A percentile compares a stretch with the other conserved stretches of the same genome.
Evolutionary conservation across 441 rosid genomes (phyloP).

Genomic region (Cnidoscolus chayamansa): DNA sequence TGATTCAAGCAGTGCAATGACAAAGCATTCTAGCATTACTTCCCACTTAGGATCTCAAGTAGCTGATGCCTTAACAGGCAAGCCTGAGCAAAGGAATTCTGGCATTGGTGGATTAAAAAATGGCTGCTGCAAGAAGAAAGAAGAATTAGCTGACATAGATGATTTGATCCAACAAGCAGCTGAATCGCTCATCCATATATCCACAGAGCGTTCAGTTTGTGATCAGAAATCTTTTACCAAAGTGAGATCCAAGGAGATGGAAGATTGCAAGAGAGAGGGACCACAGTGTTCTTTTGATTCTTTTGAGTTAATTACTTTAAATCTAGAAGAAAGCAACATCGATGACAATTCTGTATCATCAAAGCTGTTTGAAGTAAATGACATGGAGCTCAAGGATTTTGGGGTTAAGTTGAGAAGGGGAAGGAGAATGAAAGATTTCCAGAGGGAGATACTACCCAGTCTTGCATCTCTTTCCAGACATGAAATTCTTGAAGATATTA

Average conservation of each 20-base stretch:
- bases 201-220: constrained; percentile 26
- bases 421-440: constrained; percentile 80
- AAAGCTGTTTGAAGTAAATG: constrained; percentile 40
- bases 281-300: constrained; percentile 53
- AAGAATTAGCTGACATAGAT: constrained; percentile 33
- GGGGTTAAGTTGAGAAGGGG: constrained; percentile 66
- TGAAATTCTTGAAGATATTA: constrained; percentile 71
- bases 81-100: constrained; percentile 28
- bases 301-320: constrained; percentile 51
- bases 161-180: constrained; percentile 51
- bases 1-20: constrained; percentile 37
- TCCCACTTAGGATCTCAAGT: constrained; percentile 26
- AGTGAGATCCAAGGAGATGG: constrained; percentile 28
- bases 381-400: constrained; percentile 41
- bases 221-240: constrained; percentile 30
- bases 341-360: constrained; percentile 54
- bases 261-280: constrained; percentile 24
- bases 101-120: constrained; percentile 17
- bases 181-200: constrained; percentile 51
- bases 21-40: constrained; percentile 20
- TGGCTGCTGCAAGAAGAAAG: constrained; percentile 19
- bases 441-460: constrained; percentile 66
- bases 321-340: constrained; percentile 45
- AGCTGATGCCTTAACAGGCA: constrained; percentile 19
- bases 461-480: constrained; percentile 61